These are phyloP conservation scores for Cymbidium sinense DNA, from an alignment of 106 monocot genomes.

Conservation along the genomic window DNA sequence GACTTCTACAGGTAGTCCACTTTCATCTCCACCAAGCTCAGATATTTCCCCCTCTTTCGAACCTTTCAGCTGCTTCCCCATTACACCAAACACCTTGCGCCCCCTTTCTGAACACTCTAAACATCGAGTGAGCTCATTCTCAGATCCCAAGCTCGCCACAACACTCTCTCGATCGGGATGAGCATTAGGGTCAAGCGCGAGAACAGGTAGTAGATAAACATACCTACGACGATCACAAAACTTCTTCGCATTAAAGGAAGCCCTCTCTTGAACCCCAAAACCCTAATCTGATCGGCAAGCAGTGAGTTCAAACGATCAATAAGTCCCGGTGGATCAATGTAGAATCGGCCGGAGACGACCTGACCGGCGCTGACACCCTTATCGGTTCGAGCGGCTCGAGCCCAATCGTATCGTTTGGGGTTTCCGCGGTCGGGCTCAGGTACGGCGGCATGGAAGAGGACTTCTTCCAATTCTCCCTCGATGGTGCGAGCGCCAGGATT, in stretches of 20 bases:
- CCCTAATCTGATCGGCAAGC: conserved; percentile 58
- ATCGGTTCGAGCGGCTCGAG: conserved; percentile 87
- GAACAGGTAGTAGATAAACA: conserved; percentile 81
- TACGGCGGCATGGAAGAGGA: conserved; percentile 77
- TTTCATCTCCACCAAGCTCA: conserved; percentile 1
- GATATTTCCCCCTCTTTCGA: conserved; percentile 9
- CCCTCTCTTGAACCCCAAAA: conserved; percentile 63
- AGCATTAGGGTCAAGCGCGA: conserved; percentile 63
- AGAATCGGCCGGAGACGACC: conserved; percentile 93
- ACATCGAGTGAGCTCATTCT: conserved; percentile 60
- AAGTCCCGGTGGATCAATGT: conserved; percentile 64
- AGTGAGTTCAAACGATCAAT: conserved; percentile 58
- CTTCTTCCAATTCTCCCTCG: conserved; percentile 86
- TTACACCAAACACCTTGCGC: conserved; percentile 45
- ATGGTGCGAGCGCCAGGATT: conserved; percentile 95
- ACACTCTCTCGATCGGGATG: conserved; percentile 75
- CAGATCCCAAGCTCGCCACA: conserved; percentile 57
- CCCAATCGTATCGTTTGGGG: conserved; percentile 92
- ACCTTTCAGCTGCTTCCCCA: conserved; percentile 22
- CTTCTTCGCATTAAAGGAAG: conserved; percentile 89
- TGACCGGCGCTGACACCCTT: conserved; percentile 93
- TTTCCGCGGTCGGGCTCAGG: conserved; percentile 51
- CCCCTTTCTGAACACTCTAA: conserved; percentile 81
- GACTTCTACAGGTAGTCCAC: background rate
- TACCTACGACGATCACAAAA: conserved; percentile 91